Conservation (phyloP, 257 asterid genomes). For the Coffea eugenioides region DNA sequence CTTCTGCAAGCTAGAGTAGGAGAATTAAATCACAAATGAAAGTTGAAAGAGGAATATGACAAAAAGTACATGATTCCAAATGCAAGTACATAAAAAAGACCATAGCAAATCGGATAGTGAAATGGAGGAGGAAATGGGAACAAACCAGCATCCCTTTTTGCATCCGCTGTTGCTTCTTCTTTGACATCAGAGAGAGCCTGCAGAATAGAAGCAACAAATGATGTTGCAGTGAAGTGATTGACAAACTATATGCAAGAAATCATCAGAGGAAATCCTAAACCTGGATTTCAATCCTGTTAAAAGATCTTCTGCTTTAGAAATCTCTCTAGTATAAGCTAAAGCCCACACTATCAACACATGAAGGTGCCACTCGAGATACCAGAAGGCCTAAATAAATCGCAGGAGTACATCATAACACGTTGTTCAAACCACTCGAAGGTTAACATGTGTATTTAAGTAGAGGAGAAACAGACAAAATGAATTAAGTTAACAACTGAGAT, state of each 20-base stretch:
- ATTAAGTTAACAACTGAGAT: not conserved
- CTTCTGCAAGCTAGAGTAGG: conserved; percentile 80
- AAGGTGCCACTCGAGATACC: conserved; percentile 96
- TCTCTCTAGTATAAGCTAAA: conserved; percentile 48
- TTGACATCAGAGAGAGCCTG: conserved; percentile 64
- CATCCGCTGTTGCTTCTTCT: conserved; percentile 68
- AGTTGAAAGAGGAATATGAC: conserved; percentile 11
- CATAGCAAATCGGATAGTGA: not conserved
- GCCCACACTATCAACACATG: conserved; percentile 83
- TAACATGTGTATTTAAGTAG: conserved; percentile 9
- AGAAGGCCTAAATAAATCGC: conserved; percentile 43
- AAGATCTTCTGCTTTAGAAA: conserved; percentile 62
- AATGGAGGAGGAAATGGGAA: conserved; percentile 17
- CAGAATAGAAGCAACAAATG: conserved; percentile 13
- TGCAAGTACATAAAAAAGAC: not conserved
- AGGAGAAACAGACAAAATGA: not conserved
- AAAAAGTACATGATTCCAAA: too few species aligned
- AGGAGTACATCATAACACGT: conserved; percentile 17
- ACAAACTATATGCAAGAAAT: not conserved
- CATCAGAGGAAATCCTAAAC: conserved; percentile 29
- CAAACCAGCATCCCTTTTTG: conserved; percentile 58
- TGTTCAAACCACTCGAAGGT: not conserved
- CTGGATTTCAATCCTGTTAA: conserved; percentile 65
- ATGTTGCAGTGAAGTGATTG: not conserved
- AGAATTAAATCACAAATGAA: conserved; percentile 6